Evolutionary conservation across 768 basidiomycete species (phyloP), one percentile per base, ranked within the genome.

Genomic region (Floccularia luteovirens): DNA sequence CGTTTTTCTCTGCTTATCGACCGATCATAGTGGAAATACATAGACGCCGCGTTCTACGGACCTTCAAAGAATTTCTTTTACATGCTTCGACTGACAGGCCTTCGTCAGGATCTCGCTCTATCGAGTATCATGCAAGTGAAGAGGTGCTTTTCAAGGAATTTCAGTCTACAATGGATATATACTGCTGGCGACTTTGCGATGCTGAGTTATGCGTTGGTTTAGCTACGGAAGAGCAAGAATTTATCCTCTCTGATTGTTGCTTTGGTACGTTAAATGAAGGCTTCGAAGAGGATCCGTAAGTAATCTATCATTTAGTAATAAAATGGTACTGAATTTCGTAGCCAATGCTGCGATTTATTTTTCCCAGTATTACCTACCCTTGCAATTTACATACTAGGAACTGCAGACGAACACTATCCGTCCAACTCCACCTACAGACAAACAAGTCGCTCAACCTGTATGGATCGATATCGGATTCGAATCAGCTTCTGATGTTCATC

Each of bases 151-250:
- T 36, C 57, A 49, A 20, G 47, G 52, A 1, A 54, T n/a, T n/a
- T n/a, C n/a, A n/a, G n/a, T n/a, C n/a, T n/a, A n/a, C 52, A 7
- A 64, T 74, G 60, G 55, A 70, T 14, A 44, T 50, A 4, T 70
- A 70, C 41, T 77, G 70, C 38, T 74, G 73, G 74, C 56, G 57
- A 11, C 58, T 74, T 16, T 58, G 62, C 34, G 60, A 64, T 11
- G 70, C 73, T 0, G 76, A 79, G 46, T 47, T 79, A 1, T 77
- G 69, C 45, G 56, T 80, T 23, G 77, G 77, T 2, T 47, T 78
- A 3, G 68, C 75, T 1, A 60, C 61, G 2, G 73, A 76, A 21
- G 69, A 68, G 17, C 73, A 77, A 28, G 76, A 80, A 48, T 80
- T 67, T 41, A 67, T 80, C 31, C 52, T 79, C 3, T 63, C 74